These are phyloP conservation scores for Aspergillus sp. DNA, from an alignment of 2,329 filamentous ascomycete species.

Conservation along the genomic window DNA sequence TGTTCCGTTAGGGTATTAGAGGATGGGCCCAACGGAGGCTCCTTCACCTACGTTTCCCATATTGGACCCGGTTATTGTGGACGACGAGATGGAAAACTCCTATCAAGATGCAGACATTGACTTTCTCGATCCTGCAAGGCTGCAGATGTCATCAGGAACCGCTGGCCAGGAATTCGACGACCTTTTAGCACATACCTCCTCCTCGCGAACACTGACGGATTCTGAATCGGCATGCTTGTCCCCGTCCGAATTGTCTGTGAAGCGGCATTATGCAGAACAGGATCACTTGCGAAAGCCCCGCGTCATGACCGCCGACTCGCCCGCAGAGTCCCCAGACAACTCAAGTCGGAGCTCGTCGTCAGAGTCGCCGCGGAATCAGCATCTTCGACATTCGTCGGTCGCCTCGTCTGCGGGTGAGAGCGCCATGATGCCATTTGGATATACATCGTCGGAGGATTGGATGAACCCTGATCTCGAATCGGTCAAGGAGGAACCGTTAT, in stretches of 20 bases:
- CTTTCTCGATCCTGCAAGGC: constrained; percentile 34
- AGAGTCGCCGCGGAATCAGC: constrained; percentile 37
- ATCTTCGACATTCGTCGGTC: constrained; percentile 35
- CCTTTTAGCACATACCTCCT: constrained; percentile 31
- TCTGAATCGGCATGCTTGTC: constrained; percentile 25
- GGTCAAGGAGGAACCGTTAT: constrained; percentile 34
- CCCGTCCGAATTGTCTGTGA: constrained; percentile 20
- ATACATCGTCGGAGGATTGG: constrained; percentile 28
- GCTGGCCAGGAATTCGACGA: constrained; percentile 39
- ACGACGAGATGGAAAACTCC: constrained; percentile 37
- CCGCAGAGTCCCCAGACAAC: constrained; percentile 40
- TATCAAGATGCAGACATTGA: constrained; percentile 38
- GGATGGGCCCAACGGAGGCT: constrained; percentile 31
- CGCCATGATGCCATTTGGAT: constrained; percentile 28
- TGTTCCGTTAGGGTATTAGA: constrained; percentile 9
- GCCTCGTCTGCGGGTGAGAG: constrained; percentile 34
- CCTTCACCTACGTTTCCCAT: constrained; percentile 33
- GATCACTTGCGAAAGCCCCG: constrained; percentile 28
- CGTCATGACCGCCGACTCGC: constrained; percentile 30
- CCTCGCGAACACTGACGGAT: constrained; percentile 21
- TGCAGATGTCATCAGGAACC: constrained; percentile 29
- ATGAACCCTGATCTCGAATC: constrained; percentile 29
- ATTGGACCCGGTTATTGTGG: constrained; percentile 37
- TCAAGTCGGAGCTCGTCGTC: constrained; percentile 39
- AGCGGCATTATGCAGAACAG: constrained; percentile 25